Percentiles rank a stretch among this genome's conserved stretches.
Evolutionary conservation across 108 stramenopile species (phyloP).

Genomic region (Thalassiosira profunda): DNA sequence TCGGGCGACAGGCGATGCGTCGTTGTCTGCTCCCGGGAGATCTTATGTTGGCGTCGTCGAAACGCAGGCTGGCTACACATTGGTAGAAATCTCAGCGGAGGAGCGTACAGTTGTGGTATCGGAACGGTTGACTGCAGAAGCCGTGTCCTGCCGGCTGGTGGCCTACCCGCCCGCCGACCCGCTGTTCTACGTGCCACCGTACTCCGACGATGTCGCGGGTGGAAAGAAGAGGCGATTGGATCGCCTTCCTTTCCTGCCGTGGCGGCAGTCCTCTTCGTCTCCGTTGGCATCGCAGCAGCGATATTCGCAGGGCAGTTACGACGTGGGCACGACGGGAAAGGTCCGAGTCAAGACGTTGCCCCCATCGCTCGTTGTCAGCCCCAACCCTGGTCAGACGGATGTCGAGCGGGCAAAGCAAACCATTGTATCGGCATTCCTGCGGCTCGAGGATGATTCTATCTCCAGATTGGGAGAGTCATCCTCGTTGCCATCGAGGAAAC

Average conservation of each 20-base stretch:
- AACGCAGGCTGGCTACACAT: slow-evolving; percentile 68
- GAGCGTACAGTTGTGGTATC: slow-evolving; percentile 76
- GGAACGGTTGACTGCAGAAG: slow-evolving; percentile 81
- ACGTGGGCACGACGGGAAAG: slow-evolving; percentile 8
- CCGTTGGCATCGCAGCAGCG: not conserved
- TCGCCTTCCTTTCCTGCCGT: slow-evolving; percentile 46
- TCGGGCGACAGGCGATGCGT: slow-evolving; percentile 8
- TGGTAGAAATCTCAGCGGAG: slow-evolving; percentile 76
- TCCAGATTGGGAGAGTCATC: not conserved
- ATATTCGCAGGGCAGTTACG: not conserved
- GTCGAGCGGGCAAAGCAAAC: slow-evolving; percentile 55
- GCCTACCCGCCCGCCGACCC: slow-evolving; percentile 86
- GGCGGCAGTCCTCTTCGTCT: slow-evolving; percentile 16
- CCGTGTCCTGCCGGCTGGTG: slow-evolving; percentile 82
- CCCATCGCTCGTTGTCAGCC: slow-evolving; percentile 42
- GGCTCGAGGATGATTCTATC: slow-evolving; percentile 33
- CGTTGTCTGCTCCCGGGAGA: slow-evolving; percentile 48
- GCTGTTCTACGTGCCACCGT: slow-evolving; percentile 68
- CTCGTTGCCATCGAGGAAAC: slow-evolving; percentile 22
- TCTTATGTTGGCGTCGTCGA: slow-evolving; percentile 84
- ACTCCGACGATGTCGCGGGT: slow-evolving; percentile 19
- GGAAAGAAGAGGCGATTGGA: slow-evolving; percentile 12
- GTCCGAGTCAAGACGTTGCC: slow-evolving; percentile 43
- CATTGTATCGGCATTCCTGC: slow-evolving; percentile 51
- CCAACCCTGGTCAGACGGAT: slow-evolving; percentile 38